Base-by-base conservation (phyloP, 2,329 filamentous ascomycete genomes). In the Raffaelea ambrosiae region DNA sequence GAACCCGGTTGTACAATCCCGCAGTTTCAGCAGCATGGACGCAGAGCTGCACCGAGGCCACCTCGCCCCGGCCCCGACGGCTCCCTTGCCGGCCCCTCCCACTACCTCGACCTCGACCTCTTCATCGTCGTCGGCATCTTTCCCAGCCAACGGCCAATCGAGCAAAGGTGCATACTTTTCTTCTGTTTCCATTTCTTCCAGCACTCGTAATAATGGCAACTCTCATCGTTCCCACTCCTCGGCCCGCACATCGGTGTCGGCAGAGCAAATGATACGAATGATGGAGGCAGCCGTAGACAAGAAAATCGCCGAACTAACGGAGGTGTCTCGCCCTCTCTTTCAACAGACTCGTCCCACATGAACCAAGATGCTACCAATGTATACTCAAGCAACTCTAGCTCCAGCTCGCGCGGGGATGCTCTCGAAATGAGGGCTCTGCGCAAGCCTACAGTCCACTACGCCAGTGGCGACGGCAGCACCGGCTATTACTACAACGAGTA, bases 21-120 rank as follows among this genome's bases (percentile, higher is more conserved):
- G 36, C 33, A 57, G 51, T 47, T 53, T 53, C 46, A 49, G 40
- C 48, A 55, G 51, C 51, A 48, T 57, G 26, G 50, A 55, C 22
- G 52, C 47, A 19, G 41, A 51, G 43, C 39, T 55, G 10, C 39
- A 22, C 39, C 31, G 45, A 5, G 43, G 33, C 3, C 31, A 42
- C 19, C 38, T 23, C 3, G 18, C 47, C 10, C 3, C 31, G 8
- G 35, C 45, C 8, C 10, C 41, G 9, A 43, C 41, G 3, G 18
- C 11, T 10, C 41, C 41, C 4, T 18, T 23, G 35, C 22, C 19
- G n/a, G n/a, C 36, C 1, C 3, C 22, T 20, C 19, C 14, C 8
- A 38, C 14, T 9, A 19, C 35, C 31, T 33, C 31, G 16, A 33
- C 33, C 13, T 23, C n/a, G n/a, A n/a, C 20, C 2, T 19, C 35